These are phyloP conservation scores for Rhizoclosmatium sp. DNA, from an alignment of 192 early-diverging fungal genomes.

Conservation along the genomic window DNA sequence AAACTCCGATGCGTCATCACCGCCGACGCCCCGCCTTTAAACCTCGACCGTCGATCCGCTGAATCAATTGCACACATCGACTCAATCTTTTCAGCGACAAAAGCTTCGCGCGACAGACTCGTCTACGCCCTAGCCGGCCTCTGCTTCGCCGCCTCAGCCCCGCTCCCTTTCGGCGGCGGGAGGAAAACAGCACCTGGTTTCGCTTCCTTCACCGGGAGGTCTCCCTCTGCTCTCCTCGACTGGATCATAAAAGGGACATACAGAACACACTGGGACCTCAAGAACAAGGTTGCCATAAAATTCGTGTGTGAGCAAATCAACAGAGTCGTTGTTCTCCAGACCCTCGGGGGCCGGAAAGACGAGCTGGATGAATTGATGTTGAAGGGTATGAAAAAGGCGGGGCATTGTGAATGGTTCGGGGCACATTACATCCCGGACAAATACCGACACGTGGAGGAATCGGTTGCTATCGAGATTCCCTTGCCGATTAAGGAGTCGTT, in stretches of 20 bases:
- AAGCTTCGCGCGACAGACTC: background rate
- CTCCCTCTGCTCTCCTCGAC: background rate
- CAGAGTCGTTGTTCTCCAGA: background rate
- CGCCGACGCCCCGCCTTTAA: too few relatives aligned
- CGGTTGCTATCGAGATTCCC: too few relatives aligned
- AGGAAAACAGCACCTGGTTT: constrained; percentile 1
- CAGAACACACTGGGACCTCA: background rate
- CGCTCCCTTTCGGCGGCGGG: background rate
- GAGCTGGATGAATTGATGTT: constrained; percentile 5
- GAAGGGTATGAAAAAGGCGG: constrained; percentile 7
- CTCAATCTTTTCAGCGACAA: background rate
- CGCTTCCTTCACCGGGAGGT: background rate
- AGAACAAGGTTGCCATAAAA: background rate
- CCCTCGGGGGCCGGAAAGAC: background rate
- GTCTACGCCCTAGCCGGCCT: background rate
- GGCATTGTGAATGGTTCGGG: constrained; percentile 5
- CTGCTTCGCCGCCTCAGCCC: background rate
- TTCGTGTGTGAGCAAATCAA: constrained; percentile 2
- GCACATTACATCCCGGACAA: background rate
- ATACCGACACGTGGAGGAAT: background rate
- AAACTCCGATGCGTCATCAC: too few relatives aligned
- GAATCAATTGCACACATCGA: background rate
- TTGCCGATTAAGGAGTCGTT: too few relatives aligned
- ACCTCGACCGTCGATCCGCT: too few relatives aligned
- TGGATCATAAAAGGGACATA: background rate